phyloP scores from a whole-genome alignment of 257 asterid species.

The Haberlea rhodopensis region DNA sequence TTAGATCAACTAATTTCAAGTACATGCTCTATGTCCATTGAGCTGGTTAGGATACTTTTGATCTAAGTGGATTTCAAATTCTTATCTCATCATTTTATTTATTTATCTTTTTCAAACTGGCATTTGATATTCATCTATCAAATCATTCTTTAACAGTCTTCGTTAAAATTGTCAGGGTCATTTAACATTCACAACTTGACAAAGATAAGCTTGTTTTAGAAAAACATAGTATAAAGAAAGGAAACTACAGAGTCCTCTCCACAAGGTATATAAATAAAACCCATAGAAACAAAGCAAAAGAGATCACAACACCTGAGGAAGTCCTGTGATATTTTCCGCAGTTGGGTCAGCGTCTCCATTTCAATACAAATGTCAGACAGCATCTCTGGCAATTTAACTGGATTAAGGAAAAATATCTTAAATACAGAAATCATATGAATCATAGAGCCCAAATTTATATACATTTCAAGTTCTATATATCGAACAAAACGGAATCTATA shows the following conservation, averaged over 20 bases:
- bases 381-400: constrained; percentile 77
- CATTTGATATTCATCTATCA: too few relatives aligned
- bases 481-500: background rate
- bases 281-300: background rate
- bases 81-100: too few relatives aligned
- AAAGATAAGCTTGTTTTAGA: too few relatives aligned
- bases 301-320: constrained; percentile 49
- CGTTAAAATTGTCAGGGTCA: background rate
- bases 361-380: constrained; percentile 44
- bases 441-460: constrained; percentile 1
- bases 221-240: background rate
- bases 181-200: background rate
- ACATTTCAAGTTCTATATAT: background rate
- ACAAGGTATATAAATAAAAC: background rate
- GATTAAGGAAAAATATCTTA: constrained; percentile 21
- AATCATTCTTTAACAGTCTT: too few relatives aligned
- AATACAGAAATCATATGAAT: constrained; percentile 13
- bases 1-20: background rate
- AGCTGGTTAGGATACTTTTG: background rate
- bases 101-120: too few relatives aligned
- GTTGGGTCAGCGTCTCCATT: constrained; percentile 39
- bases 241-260: background rate
- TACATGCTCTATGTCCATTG: background rate
- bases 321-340: constrained; percentile 50
- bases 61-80: too few relatives aligned